Evolutionary conservation across 2,329 filamentous ascomycete species (phyloP), one percentile per base, ranked within the genome.

Genomic region (Monascus ruber): DNA sequence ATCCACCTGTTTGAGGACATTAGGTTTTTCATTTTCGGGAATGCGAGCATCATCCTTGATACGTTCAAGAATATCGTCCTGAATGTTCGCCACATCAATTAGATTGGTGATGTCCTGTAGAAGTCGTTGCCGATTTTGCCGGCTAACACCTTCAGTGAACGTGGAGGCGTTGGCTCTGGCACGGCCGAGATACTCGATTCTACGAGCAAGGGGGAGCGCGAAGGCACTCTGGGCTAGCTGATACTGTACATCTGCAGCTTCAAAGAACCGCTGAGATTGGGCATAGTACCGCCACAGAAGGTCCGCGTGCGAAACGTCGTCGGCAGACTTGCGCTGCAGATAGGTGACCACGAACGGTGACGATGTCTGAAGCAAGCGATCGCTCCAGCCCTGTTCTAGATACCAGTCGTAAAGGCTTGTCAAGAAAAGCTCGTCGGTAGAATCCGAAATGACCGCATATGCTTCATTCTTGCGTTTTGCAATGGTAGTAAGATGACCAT

Each of bases 391-490:
- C 58, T 88, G 81, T 39, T 74, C 66, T 48, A 96, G 79, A 62
- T 98, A 98, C 89, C 91, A 98, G 54, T 95, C 88, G 58, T 95
- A 98, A n/a, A 98, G 72, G 52, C 85, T 86, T 44, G 85, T 93
- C 59, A 96, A 83, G 68, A 98, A 98, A 4, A 95, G 84, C 54
- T 95, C 85, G 49, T 98, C 91, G 9, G 81, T 76, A 0, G 89
- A 94, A 42, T 75, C 76, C 55, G 93, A 85, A 51, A 98, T 87
- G 2, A 95, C 84, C 34, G 81, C 77, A 62, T 96, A 94, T 0
- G 91, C 89, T 65, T 98, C 89, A 36, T 78, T 76, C 47, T 84
- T 77, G 60, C 91, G 86, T 35, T 81, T 88, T 2, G 81, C 79
- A 17, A 84, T 76, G 8, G 85, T 62, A 0, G 86, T 88, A 37